Conservation (phyloP, 768 basidiomycete genomes). For the Tulasnella sp. region DNA sequence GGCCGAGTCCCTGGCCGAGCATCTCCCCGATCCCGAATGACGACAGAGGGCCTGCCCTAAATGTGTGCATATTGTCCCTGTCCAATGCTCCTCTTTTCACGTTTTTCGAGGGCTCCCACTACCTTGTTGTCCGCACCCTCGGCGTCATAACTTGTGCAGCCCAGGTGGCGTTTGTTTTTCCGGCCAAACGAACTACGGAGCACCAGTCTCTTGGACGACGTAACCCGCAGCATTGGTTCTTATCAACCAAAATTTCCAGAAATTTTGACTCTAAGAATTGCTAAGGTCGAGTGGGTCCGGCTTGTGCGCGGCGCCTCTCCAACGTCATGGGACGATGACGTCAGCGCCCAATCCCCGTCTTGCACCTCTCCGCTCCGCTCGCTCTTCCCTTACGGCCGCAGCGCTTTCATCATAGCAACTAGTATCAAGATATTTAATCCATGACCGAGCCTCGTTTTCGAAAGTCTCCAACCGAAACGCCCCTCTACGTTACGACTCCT, state of each 20-base stretch:
- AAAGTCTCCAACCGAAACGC: background rate
- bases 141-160: background rate
- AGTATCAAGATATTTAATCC: background rate
- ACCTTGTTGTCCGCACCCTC: background rate
- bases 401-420: background rate
- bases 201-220: background rate
- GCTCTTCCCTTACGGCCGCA: background rate
- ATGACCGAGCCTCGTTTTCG: background rate
- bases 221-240: background rate
- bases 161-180: background rate
- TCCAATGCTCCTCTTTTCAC: too few relatives aligned
- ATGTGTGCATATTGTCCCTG: background rate
- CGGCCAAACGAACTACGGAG: background rate
- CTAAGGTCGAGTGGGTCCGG: background rate
- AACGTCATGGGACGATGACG: background rate
- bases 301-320: background rate
- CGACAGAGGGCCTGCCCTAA: background rate
- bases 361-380: conserved; percentile 16
- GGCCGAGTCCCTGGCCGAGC: conserved; percentile 2
- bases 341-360: conserved; percentile 9
- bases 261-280: background rate
- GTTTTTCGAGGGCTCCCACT: background rate
- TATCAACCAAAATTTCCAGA: background rate
- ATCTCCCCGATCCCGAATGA: background rate
- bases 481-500: background rate